Base-by-base conservation (phyloP, 176 grass and related monocot species). In the Lolium multiflorum region DNA sequence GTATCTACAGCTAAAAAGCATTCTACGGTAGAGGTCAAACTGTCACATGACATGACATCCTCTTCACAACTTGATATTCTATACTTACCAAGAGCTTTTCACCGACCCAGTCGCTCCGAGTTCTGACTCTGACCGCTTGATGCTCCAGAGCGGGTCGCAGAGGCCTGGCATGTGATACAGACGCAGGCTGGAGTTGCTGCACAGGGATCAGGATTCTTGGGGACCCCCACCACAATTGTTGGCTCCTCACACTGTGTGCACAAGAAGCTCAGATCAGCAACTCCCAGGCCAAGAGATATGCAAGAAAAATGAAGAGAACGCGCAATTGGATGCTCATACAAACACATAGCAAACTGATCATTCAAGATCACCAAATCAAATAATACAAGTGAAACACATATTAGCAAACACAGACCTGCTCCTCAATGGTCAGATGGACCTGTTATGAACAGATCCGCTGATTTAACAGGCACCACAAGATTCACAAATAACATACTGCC, bases 101-200 rank as follows among this genome's bases (percentile, higher is more conserved):
- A 51, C 76, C 80, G 76, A 72, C 83, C 89, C 80, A 75, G 80
- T 51, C 67, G 52, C 86, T 75, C 68, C 87, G 84, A 83, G 74
- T 84, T 76, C 76, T 91, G 85, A 75, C 38, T 76, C 76, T 87
- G 85, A 59, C 56, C 57, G 4, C 83, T 70, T 60, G 50, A 77
- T 80, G 58, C 67, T 87, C 18, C 89, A 90, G 68, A 86, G 69
- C 46, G 28, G 20, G 70, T 56, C 55, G 51, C 49, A 16, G 70
- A 81, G 66, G 56, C 58, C 67, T 87, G 76, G 15, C 85, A 84
- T 81, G 85, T 91, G 66, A 91, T 65, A 60, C 68, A 87, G 61
- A 16, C 9, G 55, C 80, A 55, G 81, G 35, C 16, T 16, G 71
- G 20, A 11, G 80, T 60, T 56, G 38, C 85, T 80, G 85, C 85